phyloP scores from a whole-genome alignment of 345 rosid species.

The Populus pruinosa region DNA sequence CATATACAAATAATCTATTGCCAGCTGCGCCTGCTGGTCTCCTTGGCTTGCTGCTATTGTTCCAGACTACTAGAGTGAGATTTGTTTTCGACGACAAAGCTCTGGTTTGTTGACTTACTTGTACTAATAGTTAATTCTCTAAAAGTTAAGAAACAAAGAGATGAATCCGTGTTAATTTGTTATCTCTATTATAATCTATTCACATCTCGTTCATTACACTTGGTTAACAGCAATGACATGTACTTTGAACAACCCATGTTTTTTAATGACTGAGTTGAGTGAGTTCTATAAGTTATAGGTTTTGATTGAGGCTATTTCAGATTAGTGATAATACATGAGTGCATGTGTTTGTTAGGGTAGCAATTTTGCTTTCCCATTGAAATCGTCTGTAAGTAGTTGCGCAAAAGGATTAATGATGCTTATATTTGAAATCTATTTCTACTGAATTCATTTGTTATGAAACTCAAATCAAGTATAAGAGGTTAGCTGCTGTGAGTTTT shows the following conservation, averaged over 20 bases:
- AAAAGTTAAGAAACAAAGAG: neutral
- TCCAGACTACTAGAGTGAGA: slow-evolving; percentile 73
- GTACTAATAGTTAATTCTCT: neutral
- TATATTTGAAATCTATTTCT: neutral
- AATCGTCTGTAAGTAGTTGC: neutral
- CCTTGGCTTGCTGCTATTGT: slow-evolving; percentile 63
- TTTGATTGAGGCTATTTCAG: neutral
- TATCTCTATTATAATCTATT: neutral
- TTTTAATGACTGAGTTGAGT: neutral
- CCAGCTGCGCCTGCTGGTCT: slow-evolving; percentile 69
- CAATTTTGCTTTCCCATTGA: neutral
- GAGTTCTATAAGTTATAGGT: neutral
- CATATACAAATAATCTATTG: slow-evolving; percentile 53
- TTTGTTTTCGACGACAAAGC: slow-evolving; percentile 68
- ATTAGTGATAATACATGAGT: neutral
- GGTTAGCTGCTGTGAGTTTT: neutral
- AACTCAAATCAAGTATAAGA: neutral
- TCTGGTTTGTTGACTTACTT: slow-evolving; percentile 46
- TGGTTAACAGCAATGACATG: neutral
- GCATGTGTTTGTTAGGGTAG: neutral
- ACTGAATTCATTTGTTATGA: neutral
- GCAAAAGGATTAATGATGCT: neutral
- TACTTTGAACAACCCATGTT: neutral
- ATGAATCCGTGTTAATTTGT: neutral
- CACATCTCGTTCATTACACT: neutral